Evolutionary conservation across 208 protist genomes (phyloP), one percentile per base, ranked within the genome.

Genomic region (Trypanosomatidae sp.): DNA sequence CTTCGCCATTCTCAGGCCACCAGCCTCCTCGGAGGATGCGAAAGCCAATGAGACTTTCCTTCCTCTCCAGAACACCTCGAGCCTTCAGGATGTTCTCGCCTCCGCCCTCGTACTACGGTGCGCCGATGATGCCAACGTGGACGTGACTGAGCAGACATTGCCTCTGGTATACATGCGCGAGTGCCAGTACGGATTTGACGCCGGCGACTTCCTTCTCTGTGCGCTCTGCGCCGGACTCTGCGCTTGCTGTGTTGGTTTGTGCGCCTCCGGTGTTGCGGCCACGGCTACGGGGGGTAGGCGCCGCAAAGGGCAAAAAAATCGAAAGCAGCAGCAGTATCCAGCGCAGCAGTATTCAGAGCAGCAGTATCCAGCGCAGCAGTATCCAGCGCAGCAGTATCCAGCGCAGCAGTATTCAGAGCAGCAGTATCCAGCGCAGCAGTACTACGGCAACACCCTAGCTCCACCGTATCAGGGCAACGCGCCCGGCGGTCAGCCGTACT

Each of bases 111-210:
- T 68, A 36, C 74, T 78, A 60, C 64, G 55, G 46, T 58, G 65
- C 36, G 15, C n/a, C 25, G 56, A 43, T 28, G 66, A 39, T 17
- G 56, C 28, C 36, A 39, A 9, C 47, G 62, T 39, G 19, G 41
- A 62, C 28, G 72, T 39, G 3, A 58, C 46, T 50, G 66, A 56
- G 60, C n/a, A 47, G 50, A 69, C 52, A 50, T 28, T 78, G 58
- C 33, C 73, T 50, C 59, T 78, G 47, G 66, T 78, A 28, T 78
- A 73, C 52, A 59, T 43, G 28, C 66, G 74, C 3, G 74, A 78
- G 52, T 62, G 43, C 44, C 8, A 74, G 43, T 79, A 66, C 52
- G 74, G 74, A 62, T 17, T 70, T 0, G 62, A 70, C 58, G 62
- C 41, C n/a, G 68, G 22, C 13, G 74, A 79, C 17, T 7, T 70